Evolutionary conservation across 1,139 yeast genomes (phyloP).

Genomic region (Candida albicans): DNA sequence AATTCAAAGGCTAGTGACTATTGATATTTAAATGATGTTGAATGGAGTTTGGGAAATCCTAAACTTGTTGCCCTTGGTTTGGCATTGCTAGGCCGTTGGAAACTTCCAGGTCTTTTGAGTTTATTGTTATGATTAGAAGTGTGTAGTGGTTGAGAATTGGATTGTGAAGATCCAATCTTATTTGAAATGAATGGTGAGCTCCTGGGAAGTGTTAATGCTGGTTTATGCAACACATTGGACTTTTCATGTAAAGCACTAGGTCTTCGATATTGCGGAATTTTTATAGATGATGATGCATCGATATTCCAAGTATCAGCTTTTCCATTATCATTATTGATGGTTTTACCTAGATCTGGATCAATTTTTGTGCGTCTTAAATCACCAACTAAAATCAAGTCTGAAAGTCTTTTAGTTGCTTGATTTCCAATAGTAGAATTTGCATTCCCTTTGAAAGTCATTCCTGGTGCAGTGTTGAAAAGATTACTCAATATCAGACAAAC

Average conservation of each 20-base stretch:
- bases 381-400: constrained; percentile 6
- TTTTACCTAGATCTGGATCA: constrained; percentile 1
- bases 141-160: constrained; percentile 15
- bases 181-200: constrained; percentile 40
- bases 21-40: constrained; percentile 22
- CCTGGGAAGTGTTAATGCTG: constrained; percentile 23
- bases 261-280: constrained; percentile 43
- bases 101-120: constrained; percentile 48
- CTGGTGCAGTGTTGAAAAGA: constrained; percentile 14
- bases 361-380: constrained; percentile 4
- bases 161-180: constrained; percentile 16
- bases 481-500: constrained; percentile 26
- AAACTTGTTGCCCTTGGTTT: constrained; percentile 23
- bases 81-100: constrained; percentile 33
- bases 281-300: constrained; percentile 19
- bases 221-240: constrained; percentile 13
- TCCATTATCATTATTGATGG: not conserved
- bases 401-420: constrained; percentile 3
- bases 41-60: constrained; percentile 27
- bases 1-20: too few species aligned
- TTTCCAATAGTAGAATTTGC: not conserved
- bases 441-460: constrained; percentile 4
- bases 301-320: constrained; percentile 1
- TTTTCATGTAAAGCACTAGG: constrained; percentile 19
- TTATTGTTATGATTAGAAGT: constrained; percentile 10